These are phyloP conservation scores for Bipolaris victoriae DNA, from an alignment of 2,329 filamentous ascomycete species.

Conservation along the genomic window DNA sequence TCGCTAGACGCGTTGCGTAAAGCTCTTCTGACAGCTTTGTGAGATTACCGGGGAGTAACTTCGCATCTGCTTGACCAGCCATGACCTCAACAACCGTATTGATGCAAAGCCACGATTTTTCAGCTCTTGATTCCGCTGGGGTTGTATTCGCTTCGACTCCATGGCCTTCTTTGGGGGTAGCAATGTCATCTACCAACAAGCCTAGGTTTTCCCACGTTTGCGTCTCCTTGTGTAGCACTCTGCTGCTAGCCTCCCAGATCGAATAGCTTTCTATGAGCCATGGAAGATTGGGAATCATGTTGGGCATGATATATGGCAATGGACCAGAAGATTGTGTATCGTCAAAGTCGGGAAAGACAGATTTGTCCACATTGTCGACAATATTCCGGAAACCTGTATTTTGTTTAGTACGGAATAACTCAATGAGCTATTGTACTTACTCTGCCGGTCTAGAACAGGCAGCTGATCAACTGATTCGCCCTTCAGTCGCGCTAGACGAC, in stretches of 20 bases:
- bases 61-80: neutral
- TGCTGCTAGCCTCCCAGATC: constrained; percentile 16
- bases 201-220: neutral
- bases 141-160: constrained; percentile 1
- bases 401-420: constrained; percentile 11
- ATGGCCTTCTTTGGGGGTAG: neutral
- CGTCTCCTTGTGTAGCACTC: constrained; percentile 20
- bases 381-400: constrained; percentile 27
- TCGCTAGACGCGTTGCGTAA: constrained; percentile 15
- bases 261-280: constrained; percentile 16
- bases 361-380: constrained; percentile 37
- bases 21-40: constrained; percentile 8
- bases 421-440: constrained; percentile 21
- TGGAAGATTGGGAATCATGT: constrained; percentile 13
- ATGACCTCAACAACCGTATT: neutral
- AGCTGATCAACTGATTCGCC: constrained; percentile 31
- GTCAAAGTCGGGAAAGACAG: constrained; percentile 35
- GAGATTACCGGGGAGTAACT: neutral
- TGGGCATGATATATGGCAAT: constrained; percentile 22
- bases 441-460: constrained; percentile 22
- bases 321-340: constrained; percentile 6
- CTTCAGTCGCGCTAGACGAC: constrained; percentile 40
- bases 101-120: constrained; percentile 1
- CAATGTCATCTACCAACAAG: neutral
- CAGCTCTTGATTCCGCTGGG: constrained; percentile 4